Percentiles rank a stretch among this genome's conserved stretches.
These are phyloP conservation scores for Ochromonas danica DNA, from an alignment of 108 stramenopile genomes.

Conservation along the genomic window DNA sequence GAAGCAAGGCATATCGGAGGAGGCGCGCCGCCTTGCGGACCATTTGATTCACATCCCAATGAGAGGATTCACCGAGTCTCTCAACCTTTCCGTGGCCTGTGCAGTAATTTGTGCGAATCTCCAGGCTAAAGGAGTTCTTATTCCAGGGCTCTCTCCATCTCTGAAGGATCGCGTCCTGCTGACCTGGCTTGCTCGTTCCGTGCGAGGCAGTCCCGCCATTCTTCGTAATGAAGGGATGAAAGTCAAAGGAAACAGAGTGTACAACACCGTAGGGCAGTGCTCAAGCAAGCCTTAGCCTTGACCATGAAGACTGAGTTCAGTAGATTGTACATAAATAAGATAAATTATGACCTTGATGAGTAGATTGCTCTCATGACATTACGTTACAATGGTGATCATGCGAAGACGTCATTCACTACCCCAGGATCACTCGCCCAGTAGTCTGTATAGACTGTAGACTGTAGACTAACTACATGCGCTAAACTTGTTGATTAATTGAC, in stretches of 20 bases:
- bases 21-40: conserved; percentile 41
- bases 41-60: conserved; percentile 49
- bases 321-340: no score
- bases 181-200: conserved; percentile 1
- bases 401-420: no score
- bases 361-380: no score
- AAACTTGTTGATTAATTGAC: no score
- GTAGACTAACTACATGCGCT: no score
- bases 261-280: neutral
- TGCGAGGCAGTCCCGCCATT: neutral
- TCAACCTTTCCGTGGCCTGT: conserved; percentile 49
- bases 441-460: no score
- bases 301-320: no score
- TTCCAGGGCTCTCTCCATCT: neutral
- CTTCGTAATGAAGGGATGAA: neutral
- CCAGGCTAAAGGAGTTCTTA: neutral
- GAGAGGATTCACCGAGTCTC: conserved; percentile 49
- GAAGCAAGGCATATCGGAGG: conserved; percentile 47
- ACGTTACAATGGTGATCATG: no score
- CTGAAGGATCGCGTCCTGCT: neutral
- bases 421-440: no score
- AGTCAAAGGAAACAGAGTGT: neutral
- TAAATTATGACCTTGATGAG: no score
- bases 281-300: neutral
- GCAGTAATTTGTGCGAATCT: conserved; percentile 35